phyloP scores from a whole-genome alignment of 2,329 filamentous ascomycete species.

The Exophiala sp. region DNA sequence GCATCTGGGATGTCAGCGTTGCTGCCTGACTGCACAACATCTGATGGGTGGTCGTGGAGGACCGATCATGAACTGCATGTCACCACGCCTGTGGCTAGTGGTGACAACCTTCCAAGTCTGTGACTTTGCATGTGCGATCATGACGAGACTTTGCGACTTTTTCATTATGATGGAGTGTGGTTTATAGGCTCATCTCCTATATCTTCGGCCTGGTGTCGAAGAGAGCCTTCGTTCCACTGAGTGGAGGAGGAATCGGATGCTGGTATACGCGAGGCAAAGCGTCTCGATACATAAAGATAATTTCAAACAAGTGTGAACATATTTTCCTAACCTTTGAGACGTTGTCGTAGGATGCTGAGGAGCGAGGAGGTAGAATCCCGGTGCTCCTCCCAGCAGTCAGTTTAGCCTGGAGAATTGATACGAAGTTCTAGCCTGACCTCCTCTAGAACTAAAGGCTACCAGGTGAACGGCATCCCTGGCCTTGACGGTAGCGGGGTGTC shows the following conservation, averaged over 20 bases:
- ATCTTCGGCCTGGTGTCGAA: constrained; percentile 45
- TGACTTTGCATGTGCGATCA: constrained; percentile 28
- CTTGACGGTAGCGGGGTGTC: too few relatives aligned
- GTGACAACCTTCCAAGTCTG: constrained; percentile 35
- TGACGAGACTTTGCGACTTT: not conserved
- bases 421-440: too few relatives aligned
- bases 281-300: constrained; percentile 40
- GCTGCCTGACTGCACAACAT: constrained; percentile 25
- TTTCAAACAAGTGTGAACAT: constrained; percentile 33
- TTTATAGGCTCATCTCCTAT: constrained; percentile 56
- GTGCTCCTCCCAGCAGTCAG: not conserved
- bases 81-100: constrained; percentile 31
- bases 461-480: too few relatives aligned
- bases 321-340: constrained; percentile 14
- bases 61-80: constrained; percentile 10
- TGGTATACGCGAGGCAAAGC: constrained; percentile 31
- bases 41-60: constrained; percentile 6
- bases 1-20: constrained; percentile 38
- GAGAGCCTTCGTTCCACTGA: constrained; percentile 37
- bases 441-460: too few relatives aligned
- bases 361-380: not conserved
- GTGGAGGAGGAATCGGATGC: constrained; percentile 49
- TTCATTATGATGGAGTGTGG: constrained; percentile 17
- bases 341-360: not conserved
- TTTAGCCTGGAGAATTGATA: not conserved